A percentile compares a stretch with the other conserved stretches of the same genome.
phyloP scores from a whole-genome alignment of 768 basidiomycete species.

The Austroboletus festivus region DNA sequence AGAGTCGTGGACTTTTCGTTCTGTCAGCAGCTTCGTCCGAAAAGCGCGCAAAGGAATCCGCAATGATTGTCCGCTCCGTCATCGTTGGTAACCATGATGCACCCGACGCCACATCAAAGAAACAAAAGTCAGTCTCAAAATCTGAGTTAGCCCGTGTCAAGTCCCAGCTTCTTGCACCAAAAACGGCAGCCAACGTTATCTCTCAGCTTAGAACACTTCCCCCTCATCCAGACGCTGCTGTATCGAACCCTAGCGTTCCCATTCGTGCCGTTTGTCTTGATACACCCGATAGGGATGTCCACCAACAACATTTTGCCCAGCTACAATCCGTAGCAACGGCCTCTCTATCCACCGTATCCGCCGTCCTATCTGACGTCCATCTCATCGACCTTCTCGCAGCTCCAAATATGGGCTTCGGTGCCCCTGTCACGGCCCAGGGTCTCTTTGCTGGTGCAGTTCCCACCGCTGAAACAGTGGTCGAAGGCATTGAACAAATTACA shows the following conservation, averaged over 20 bases:
- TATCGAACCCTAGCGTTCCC: constrained; percentile 36
- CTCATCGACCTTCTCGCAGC: constrained; percentile 57
- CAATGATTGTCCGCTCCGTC: constrained; percentile 59
- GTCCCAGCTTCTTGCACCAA: constrained; percentile 60
- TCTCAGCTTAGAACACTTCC: constrained; percentile 65
- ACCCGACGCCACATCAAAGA: constrained; percentile 32
- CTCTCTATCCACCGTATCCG: constrained; percentile 47
- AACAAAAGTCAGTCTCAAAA: constrained; percentile 42
- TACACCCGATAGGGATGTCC: constrained; percentile 58
- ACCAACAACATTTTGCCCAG: constrained; percentile 56
- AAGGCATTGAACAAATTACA: constrained; percentile 67
- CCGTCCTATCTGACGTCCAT: constrained; percentile 56
- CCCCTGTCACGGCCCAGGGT: constrained; percentile 65
- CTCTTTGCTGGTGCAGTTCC: constrained; percentile 74
- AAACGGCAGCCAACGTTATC: constrained; percentile 68
- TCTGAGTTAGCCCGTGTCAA: constrained; percentile 64
- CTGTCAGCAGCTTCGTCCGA: constrained; percentile 39
- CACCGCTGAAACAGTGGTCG: constrained; percentile 65
- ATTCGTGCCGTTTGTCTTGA: constrained; percentile 79
- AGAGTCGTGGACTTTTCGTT: constrained; percentile 32
- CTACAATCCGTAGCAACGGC: constrained; percentile 47
- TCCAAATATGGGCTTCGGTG: constrained; percentile 69
- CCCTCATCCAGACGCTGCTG: constrained; percentile 10
- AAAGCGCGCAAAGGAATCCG: constrained; percentile 61
- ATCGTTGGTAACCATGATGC: constrained; percentile 56